phyloP scores from a whole-genome alignment of 2,329 filamentous ascomycete species.

The Emericellopsis cladophorae region DNA sequence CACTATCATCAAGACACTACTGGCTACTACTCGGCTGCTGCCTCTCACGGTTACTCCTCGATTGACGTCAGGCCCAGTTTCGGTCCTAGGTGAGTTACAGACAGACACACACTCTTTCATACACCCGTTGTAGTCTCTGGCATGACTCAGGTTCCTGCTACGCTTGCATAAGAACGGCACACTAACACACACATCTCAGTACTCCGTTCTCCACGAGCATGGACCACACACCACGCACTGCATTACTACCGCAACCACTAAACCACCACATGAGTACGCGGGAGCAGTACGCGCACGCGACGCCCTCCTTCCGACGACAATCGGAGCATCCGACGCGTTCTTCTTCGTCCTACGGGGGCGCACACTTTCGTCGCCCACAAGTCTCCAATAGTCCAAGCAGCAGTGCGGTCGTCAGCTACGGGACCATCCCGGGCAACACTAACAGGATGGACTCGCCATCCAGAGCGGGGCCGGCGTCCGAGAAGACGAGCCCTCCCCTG shows the following conservation, averaged over 20 bases:
- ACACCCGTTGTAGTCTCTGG: slow-evolving; percentile 1
- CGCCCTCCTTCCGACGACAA: slow-evolving; percentile 35
- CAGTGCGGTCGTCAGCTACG: slow-evolving; percentile 27
- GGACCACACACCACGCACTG: slow-evolving; percentile 38
- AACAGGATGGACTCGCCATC: slow-evolving; percentile 33
- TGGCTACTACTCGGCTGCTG: slow-evolving; percentile 31
- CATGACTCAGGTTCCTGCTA: not conserved
- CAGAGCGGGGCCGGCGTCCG: slow-evolving; percentile 12
- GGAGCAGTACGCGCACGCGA: slow-evolving; percentile 39
- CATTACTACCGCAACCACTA: slow-evolving; percentile 30
- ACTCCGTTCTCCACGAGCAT: slow-evolving; percentile 39
- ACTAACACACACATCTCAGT: slow-evolving; percentile 16
- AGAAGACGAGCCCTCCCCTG: slow-evolving; percentile 38
- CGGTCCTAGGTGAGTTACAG: slow-evolving; percentile 37
- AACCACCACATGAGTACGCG: slow-evolving; percentile 38
- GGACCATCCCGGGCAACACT: slow-evolving; percentile 22
- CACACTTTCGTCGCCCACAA: slow-evolving; percentile 34
- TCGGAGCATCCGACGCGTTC: slow-evolving; percentile 38
- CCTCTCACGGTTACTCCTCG: slow-evolving; percentile 30
- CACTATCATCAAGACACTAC: slow-evolving; percentile 36
- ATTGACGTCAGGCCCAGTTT: slow-evolving; percentile 42
- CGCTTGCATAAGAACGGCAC: not conserved
- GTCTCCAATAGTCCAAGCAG: slow-evolving; percentile 36
- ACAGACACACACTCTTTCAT: not conserved
- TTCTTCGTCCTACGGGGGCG: slow-evolving; percentile 30